Percentiles rank a stretch among this genome's conserved stretches.
phyloP scores from a whole-genome alignment of 73 alveolate species.

The Paramecium octaurelia region DNA sequence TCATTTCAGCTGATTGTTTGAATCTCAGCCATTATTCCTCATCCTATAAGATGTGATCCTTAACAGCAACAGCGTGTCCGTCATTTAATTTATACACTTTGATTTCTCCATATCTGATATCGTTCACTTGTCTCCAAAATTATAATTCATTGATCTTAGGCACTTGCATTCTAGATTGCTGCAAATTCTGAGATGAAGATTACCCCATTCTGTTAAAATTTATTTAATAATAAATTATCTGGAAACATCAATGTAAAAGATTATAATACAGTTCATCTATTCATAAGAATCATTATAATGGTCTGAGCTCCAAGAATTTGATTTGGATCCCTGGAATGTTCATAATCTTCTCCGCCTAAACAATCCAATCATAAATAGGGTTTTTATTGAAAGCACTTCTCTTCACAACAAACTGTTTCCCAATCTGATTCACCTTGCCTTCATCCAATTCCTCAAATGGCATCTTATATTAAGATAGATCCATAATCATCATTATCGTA shows the following conservation, averaged over 20 bases:
- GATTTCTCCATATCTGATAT: slow-evolving; percentile 15
- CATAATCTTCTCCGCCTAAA: neutral
- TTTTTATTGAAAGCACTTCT: slow-evolving; percentile 18
- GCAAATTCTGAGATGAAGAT: neutral
- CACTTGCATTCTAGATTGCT: neutral
- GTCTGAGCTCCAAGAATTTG: slow-evolving; percentile 2
- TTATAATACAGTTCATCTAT: neutral
- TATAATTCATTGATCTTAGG: neutral
- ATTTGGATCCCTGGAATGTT: slow-evolving; percentile 18
- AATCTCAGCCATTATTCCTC: neutral
- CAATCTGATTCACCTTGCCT: neutral
- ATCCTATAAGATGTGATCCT: slow-evolving; percentile 9
- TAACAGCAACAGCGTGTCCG: neutral
- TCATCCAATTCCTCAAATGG: slow-evolving; percentile 15
- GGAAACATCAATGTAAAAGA: neutral
- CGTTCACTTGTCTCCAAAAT: neutral
- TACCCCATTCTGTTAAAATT: slow-evolving; percentile 22
- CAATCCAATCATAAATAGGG: slow-evolving; percentile 45
- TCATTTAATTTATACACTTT: neutral
- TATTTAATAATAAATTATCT: neutral
- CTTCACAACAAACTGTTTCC: neutral
- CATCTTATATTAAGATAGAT: neutral
- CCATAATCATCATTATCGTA: slow-evolving; percentile 13
- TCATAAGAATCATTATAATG: neutral
- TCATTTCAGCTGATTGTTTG: neutral